Evolutionary conservation across 352 stramenopile genomes (phyloP).

Genomic region (Blastocystis sp.): DNA sequence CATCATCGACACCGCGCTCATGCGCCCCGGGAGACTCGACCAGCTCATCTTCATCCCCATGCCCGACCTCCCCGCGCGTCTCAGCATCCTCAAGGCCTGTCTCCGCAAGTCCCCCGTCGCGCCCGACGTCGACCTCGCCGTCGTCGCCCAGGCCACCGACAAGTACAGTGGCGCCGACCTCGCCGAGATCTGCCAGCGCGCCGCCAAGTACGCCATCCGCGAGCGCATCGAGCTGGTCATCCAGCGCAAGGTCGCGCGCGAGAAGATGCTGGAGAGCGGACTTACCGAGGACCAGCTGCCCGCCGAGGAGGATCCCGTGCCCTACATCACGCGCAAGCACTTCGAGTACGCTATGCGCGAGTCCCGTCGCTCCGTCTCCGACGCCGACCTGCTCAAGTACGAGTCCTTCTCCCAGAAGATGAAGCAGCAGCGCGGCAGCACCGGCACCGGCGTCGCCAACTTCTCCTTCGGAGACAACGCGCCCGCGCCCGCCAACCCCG

Average conservation of each 20-base stretch:
- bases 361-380: slow-evolving; percentile 87
- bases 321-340: slow-evolving; percentile 70
- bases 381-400: slow-evolving; percentile 89
- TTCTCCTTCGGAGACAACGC: slow-evolving; percentile 81
- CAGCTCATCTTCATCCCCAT: slow-evolving; percentile 83
- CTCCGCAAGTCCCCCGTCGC: slow-evolving; percentile 90
- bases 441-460: slow-evolving; percentile 82
- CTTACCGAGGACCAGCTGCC: slow-evolving; percentile 65
- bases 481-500: background rate
- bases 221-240: slow-evolving; percentile 95
- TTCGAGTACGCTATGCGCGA: slow-evolving; percentile 94
- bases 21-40: slow-evolving; percentile 71
- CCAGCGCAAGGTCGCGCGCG: slow-evolving; percentile 77
- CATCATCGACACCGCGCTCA: slow-evolving; percentile 90
- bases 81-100: slow-evolving; percentile 86
- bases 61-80: slow-evolving; percentile 85
- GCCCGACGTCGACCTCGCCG: slow-evolving; percentile 92
- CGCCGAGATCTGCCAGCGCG: slow-evolving; percentile 96
- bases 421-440: slow-evolving; percentile 85
- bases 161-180: slow-evolving; percentile 98
- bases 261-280: slow-evolving; percentile 59
- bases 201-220: slow-evolving; percentile 96
- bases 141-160: slow-evolving; percentile 84
- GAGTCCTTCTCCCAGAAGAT: slow-evolving; percentile 79
- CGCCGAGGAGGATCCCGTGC: slow-evolving; percentile 85